A percentile compares a stretch with the other conserved stretches of the same genome.
Evolutionary conservation across 306 rosid genomes (phyloP).

Genomic region (Erythrophleum fordii): DNA sequence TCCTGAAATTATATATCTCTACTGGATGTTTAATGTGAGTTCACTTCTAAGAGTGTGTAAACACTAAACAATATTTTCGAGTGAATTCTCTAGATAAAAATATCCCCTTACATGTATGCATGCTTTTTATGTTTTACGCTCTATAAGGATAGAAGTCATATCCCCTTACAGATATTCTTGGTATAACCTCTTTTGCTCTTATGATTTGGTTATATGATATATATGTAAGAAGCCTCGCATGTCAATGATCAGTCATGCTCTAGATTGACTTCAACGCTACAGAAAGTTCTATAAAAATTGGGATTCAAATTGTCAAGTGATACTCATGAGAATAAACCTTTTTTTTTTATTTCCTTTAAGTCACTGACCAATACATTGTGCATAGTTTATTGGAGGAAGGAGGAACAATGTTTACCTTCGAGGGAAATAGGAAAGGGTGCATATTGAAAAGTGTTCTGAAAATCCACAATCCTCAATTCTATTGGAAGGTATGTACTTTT

Average conservation of each 20-base stretch:
- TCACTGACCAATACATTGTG: not conserved
- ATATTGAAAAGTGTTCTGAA: slow-evolving; percentile 53
- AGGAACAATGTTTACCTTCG: slow-evolving; percentile 81
- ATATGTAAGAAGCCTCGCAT: no score
- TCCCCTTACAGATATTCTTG: no score
- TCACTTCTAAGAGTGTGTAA: slow-evolving; percentile 9
- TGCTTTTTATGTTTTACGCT: not conserved
- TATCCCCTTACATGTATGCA: not conserved
- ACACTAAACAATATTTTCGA: not conserved
- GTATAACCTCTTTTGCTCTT: no score
- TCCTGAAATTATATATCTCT: slow-evolving; percentile 60
- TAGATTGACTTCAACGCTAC: no score
- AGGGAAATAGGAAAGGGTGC: slow-evolving; percentile 62
- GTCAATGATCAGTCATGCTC: no score
- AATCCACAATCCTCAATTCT: slow-evolving; percentile 82
- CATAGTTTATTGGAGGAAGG: slow-evolving; percentile 86
- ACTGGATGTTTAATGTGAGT: slow-evolving; percentile 84
- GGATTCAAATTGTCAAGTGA: no score
- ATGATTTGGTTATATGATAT: no score
- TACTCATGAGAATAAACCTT: no score
- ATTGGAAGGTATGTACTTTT: slow-evolving; percentile 77
- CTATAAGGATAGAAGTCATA: not conserved
- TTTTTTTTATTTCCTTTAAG: no score
- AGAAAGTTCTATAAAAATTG: no score
- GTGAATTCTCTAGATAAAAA: not conserved